Base-by-base conservation (phyloP, 2,329 filamentous ascomycete genomes). In the Diplocarpon mali region DNA sequence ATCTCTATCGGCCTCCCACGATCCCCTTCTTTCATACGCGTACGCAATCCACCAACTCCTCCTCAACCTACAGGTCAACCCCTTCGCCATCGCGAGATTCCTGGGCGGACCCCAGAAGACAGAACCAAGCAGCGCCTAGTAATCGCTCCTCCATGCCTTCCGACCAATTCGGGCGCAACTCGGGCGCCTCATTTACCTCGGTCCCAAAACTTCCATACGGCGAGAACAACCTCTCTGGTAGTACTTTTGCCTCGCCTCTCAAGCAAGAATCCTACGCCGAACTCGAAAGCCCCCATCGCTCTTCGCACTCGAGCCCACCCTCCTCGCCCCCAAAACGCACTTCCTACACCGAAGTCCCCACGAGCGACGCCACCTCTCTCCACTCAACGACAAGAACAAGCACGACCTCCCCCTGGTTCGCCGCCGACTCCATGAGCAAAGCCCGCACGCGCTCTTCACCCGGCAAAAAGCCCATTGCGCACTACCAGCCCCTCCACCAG, bases 11-110 rank as follows among this genome's bases (percentile, higher is more conserved):
- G 2, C 72, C 72, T 1, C 70, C 69, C 1, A 74, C 73, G 1
- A 71, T 95, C 40, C 80, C 88, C 0, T 95, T 94, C 63, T 76
- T 85, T 64, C 81, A 92, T 59, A 93, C 85, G 0, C 77, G 88
- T 29, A 71, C 69, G 13, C 68, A 74, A 38, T 85, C 80, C 2
- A 71, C 74, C 10, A 72, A 74, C 28, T 78, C 75, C 3, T 64
- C 71, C 38, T 66, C 66, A 17, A 74, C 71, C 48, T 72, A 69
- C 12, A 71, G 67, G 11, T 69, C 70, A 43, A 73, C 68, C 8
- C 69, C 71, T 8, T 63, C 66, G 40, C 57, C 70, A 50, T 73
- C 70, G 32, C 68, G 69, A 40, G 69, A 76, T 52, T 78, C 78
- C 0, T 71, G 70, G 31, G 49, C 66, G 45, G 68, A 79, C 53